Evolutionary conservation across 768 basidiomycete species (phyloP).

Genomic region (Leucocoprinus sp.): DNA sequence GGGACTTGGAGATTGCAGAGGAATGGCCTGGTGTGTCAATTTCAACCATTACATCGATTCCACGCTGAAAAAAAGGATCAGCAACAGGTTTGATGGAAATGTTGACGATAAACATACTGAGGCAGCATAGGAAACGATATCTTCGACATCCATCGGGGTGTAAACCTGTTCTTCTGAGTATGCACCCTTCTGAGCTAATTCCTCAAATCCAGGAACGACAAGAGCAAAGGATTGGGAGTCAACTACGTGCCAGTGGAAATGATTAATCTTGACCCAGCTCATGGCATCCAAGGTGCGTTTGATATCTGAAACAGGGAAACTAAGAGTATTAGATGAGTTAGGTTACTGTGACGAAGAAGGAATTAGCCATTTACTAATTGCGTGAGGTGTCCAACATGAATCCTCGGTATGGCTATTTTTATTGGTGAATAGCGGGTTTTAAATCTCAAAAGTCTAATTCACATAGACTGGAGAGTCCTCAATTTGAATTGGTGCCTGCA

Average conservation of each 20-base stretch:
- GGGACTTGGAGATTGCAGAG: conserved; percentile 47
- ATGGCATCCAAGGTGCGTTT: conserved; percentile 67
- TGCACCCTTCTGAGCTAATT: conserved; percentile 56
- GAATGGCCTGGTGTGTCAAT: conserved; percentile 85
- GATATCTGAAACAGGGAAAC: conserved; percentile 58
- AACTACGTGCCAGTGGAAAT: conserved; percentile 76
- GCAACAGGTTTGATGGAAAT: conserved; percentile 19
- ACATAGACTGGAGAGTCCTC: conserved; percentile 56
- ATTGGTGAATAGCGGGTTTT: not conserved
- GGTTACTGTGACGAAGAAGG: not conserved
- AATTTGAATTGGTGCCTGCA: conserved; percentile 50
- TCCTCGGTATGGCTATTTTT: conserved; percentile 57
- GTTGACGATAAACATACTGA: conserved; percentile 35
- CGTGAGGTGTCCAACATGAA: conserved; percentile 77
- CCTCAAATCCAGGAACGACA: conserved; percentile 48
- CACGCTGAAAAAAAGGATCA: conserved; percentile 33
- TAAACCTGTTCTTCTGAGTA: conserved; percentile 55
- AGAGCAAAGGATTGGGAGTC: conserved; percentile 80
- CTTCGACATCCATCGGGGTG: conserved; percentile 41
- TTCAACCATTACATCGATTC: conserved; percentile 72
- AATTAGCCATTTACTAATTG: conserved; percentile 45
- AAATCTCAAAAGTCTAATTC: conserved; percentile 17
- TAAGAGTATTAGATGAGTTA: conserved; percentile 14
- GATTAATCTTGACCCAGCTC: conserved; percentile 71
- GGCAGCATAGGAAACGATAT: conserved; percentile 58